phyloP scores from a whole-genome alignment of 202 grass and related monocot genomes.

The Panicum virgatum region DNA sequence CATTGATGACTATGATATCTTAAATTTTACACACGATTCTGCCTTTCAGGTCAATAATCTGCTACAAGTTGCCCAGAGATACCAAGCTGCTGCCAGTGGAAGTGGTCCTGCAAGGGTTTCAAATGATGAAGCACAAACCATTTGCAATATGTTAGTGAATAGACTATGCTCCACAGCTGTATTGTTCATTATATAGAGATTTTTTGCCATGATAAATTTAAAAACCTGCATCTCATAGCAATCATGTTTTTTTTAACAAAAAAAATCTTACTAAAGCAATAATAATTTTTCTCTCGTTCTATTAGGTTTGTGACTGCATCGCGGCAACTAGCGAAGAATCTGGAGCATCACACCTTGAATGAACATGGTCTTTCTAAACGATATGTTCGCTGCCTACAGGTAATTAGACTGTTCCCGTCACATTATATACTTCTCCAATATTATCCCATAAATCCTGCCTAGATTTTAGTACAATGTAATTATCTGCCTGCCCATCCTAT shows the following conservation, averaged over 20 bases:
- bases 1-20: slow-evolving; percentile 23
- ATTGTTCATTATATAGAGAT: neutral
- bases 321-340: slow-evolving; percentile 78
- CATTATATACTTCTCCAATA: too few relatives aligned
- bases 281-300: slow-evolving; percentile 8
- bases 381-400: slow-evolving; percentile 96
- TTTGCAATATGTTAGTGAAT: slow-evolving; percentile 80
- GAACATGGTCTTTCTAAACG: slow-evolving; percentile 96
- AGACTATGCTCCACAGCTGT: neutral
- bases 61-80: slow-evolving; percentile 85
- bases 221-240: slow-evolving; percentile 10
- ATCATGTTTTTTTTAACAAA: neutral
- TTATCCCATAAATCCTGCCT: too few relatives aligned
- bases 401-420: slow-evolving; percentile 2
- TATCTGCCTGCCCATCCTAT: neutral
- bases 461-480: too few relatives aligned
- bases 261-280: neutral
- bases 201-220: slow-evolving; percentile 22
- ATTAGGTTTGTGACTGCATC: slow-evolving; percentile 77
- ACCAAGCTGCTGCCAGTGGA: slow-evolving; percentile 58
- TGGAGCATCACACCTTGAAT: slow-evolving; percentile 82
- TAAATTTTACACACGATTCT: neutral
- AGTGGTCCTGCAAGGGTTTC: slow-evolving; percentile 67
- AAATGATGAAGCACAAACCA: slow-evolving; percentile 60
- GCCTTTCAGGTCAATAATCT: slow-evolving; percentile 73